phyloP scores from a whole-genome alignment of 2,329 filamentous ascomycete species.

The Fusarium denticulatum region DNA sequence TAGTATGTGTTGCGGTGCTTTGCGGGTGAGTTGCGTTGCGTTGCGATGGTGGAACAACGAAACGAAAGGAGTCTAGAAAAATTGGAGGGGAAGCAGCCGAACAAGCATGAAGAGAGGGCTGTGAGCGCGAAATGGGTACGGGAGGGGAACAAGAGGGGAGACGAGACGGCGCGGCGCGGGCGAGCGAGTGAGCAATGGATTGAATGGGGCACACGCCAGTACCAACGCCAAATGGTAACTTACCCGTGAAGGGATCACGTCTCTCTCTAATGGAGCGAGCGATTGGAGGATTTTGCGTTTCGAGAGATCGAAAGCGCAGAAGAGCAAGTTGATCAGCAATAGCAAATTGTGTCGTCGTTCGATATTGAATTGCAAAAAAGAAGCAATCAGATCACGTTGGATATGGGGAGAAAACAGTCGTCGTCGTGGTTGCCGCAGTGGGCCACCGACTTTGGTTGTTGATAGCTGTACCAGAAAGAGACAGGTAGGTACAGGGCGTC shows the following conservation, averaged over 20 bases:
- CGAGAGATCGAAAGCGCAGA: constrained; percentile 21
- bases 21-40: constrained; percentile 7
- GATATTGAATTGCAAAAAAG: constrained; percentile 23
- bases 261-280: constrained; percentile 42
- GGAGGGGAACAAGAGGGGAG: constrained; percentile 35
- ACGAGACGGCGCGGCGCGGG: constrained; percentile 13
- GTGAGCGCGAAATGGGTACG: constrained; percentile 14
- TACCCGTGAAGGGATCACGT: constrained; percentile 55
- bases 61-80: constrained; percentile 30
- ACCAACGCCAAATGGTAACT: constrained; percentile 38
- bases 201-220: constrained; percentile 30
- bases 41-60: constrained; percentile 23
- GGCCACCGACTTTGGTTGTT: constrained; percentile 44
- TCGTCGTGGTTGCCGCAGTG: constrained; percentile 48
- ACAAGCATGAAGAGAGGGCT: constrained; percentile 20
- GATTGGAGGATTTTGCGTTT: constrained; percentile 27
- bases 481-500: constrained; percentile 41
- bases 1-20: constrained; percentile 6
- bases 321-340: constrained; percentile 16
- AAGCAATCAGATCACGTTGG: constrained; percentile 36
- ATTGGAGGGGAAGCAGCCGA: constrained; percentile 33
- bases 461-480: constrained; percentile 42
- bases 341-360: constrained; percentile 13
- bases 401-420: constrained; percentile 35
- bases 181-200: constrained; percentile 16